phyloP scores from a whole-genome alignment of 805 yeast species.

The Saturnispora sanitii region DNA sequence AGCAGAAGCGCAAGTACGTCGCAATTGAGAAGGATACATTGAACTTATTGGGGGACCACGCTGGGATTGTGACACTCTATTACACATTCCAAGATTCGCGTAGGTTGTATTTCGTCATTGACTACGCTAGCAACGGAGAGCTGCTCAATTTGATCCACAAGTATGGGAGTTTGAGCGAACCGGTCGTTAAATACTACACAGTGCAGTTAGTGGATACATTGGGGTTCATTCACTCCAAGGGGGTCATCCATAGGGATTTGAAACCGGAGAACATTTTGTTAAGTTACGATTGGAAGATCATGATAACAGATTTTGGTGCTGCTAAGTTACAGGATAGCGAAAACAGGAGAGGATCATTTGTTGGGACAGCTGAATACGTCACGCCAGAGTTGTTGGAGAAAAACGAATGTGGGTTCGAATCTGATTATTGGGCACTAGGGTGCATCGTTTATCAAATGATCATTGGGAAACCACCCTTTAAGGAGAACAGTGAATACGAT shows the following conservation, averaged over 20 bases:
- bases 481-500: slow-evolving; percentile 73
- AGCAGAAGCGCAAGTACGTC: slow-evolving; percentile 90
- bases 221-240: slow-evolving; percentile 77
- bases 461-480: slow-evolving; percentile 81
- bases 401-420: slow-evolving; percentile 72
- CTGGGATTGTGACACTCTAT: slow-evolving; percentile 85
- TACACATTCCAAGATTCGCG: slow-evolving; percentile 92
- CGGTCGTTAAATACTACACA: slow-evolving; percentile 69
- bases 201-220: slow-evolving; percentile 86
- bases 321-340: slow-evolving; percentile 47
- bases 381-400: slow-evolving; percentile 78
- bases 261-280: slow-evolving; percentile 90
- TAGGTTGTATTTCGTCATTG: slow-evolving; percentile 82
- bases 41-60: slow-evolving; percentile 82
- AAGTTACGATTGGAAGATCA: slow-evolving; percentile 75
- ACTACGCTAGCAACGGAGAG: slow-evolving; percentile 94
- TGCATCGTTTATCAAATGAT: slow-evolving; percentile 79
- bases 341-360: slow-evolving; percentile 57
- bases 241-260: slow-evolving; percentile 86
- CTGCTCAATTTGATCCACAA: slow-evolving; percentile 67
- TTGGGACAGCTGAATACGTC: slow-evolving; percentile 95
- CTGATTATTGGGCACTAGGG: slow-evolving; percentile 93
- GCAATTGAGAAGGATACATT: slow-evolving; percentile 89
- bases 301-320: slow-evolving; percentile 97
- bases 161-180: slow-evolving; percentile 67